A percentile compares a stretch with the other conserved stretches of the same genome.
Evolutionary conservation across 2,329 filamentous ascomycete genomes (phyloP).

Genomic region (Zarea fungicola): DNA sequence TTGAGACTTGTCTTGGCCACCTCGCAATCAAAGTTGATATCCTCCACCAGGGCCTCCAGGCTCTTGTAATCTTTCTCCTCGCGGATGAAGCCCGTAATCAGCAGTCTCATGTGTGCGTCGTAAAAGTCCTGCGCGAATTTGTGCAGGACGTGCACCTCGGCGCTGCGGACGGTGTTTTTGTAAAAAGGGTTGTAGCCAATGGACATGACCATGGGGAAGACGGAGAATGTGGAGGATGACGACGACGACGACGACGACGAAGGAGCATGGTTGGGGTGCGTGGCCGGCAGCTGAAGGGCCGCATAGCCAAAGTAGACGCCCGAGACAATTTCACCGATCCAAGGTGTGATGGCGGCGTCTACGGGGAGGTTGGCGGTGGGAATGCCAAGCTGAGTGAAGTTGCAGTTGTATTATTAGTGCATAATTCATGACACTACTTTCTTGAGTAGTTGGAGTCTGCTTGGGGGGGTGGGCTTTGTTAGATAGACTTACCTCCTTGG

Average conservation of each 20-base stretch:
- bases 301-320: constrained; percentile 96
- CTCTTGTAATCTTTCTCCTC: constrained; percentile 84
- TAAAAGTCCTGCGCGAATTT: constrained; percentile 80
- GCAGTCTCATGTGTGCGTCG: constrained; percentile 68
- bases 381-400: constrained; percentile 69
- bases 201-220: constrained; percentile 87
- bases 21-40: constrained; percentile 84
- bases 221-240: constrained; percentile 26
- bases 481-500: constrained; percentile 65
- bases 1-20: constrained; percentile 71
- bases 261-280: constrained; percentile 37
- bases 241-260: constrained; percentile 21
- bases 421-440: too few species aligned
- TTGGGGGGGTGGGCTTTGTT: not conserved
- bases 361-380: constrained; percentile 91
- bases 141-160: constrained; percentile 87
- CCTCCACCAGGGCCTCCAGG: constrained; percentile 75
- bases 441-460: not conserved
- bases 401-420: too few species aligned
- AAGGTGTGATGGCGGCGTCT: constrained; percentile 53
- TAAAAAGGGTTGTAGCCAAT: constrained; percentile 98
- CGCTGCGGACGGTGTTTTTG: constrained; percentile 79
- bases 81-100: constrained; percentile 82
- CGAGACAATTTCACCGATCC: constrained; percentile 59
- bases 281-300: constrained; percentile 55